Conservation (phyloP, 1,284 basidiomycete species). For the Sporisorium reilianum region DNA sequence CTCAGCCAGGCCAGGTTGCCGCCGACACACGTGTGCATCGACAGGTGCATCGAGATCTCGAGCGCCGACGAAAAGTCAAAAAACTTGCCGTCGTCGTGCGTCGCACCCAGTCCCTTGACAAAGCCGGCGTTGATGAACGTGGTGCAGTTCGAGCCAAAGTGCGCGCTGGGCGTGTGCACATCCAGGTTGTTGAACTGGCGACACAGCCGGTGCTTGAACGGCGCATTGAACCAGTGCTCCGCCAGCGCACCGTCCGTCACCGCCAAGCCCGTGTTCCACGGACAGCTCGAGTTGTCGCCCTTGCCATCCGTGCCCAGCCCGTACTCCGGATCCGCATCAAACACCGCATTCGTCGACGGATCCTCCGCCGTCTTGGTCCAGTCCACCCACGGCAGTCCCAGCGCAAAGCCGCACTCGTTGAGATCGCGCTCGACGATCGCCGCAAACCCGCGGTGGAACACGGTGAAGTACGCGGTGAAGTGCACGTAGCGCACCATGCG, state of each 20-base stretch:
- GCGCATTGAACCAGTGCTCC: conserved; percentile 35
- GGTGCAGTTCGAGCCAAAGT: conserved; percentile 39
- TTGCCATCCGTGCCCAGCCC: conserved; percentile 32
- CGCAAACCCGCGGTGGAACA: conserved; percentile 34
- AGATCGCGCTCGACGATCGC: conserved; percentile 36
- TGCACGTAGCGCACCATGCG: conserved; percentile 47
- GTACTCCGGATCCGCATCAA: conserved; percentile 10
- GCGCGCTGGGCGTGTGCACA: conserved; percentile 4
- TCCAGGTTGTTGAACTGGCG: conserved; percentile 44
- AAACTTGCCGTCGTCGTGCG: conserved; percentile 31
- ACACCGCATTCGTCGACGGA: conserved; percentile 17
- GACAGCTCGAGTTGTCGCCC: conserved; percentile 17
- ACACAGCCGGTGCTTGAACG: conserved; percentile 33
- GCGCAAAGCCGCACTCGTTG: conserved; percentile 24
- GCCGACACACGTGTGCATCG: conserved; percentile 39
- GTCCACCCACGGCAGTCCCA: conserved; percentile 39
- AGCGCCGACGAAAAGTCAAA: conserved; percentile 38
- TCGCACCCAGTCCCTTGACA: conserved; percentile 12
- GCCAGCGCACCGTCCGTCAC: conserved; percentile 35
- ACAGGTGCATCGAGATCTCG: conserved; percentile 30
- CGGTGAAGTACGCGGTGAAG: conserved; percentile 38
- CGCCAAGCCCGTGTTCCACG: conserved; percentile 14
- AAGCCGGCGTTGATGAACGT: conserved; percentile 29
- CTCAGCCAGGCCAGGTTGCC: conserved; percentile 37
- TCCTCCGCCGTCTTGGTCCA: conserved; percentile 30